Percentiles rank a stretch among this genome's conserved stretches.
Evolutionary conservation across 2,329 filamentous ascomycete genomes (phyloP).

Genomic region (Xylariaceae sp.): DNA sequence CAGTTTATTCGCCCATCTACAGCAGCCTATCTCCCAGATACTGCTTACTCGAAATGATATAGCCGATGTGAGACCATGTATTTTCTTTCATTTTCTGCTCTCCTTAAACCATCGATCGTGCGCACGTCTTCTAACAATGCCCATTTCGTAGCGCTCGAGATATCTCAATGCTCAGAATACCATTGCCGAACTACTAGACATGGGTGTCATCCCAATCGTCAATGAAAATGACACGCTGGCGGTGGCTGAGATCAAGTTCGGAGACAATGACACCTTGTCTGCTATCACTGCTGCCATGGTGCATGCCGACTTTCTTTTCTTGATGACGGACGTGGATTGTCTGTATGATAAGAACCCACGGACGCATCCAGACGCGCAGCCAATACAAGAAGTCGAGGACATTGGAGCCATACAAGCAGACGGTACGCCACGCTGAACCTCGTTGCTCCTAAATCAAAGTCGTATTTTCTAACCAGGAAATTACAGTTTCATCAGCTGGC

Average conservation of each 20-base stretch:
- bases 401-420: slow-evolving; percentile 79
- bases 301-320: slow-evolving; percentile 90
- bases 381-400: slow-evolving; percentile 90
- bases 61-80: slow-evolving; percentile 63
- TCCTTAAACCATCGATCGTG: background rate
- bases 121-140: slow-evolving; percentile 10
- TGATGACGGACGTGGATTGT: slow-evolving; percentile 99
- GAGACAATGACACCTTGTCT: slow-evolving; percentile 95
- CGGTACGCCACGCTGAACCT: slow-evolving; percentile 41
- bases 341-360: slow-evolving; percentile 95
- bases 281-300: slow-evolving; percentile 98
- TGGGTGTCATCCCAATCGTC: slow-evolving; percentile 96
- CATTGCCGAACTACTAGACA: slow-evolving; percentile 80
- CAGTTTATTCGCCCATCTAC: slow-evolving; percentile 79
- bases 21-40: slow-evolving; percentile 91
- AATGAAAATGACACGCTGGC: slow-evolving; percentile 98
- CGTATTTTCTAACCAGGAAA: background rate
- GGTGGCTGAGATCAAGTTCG: slow-evolving; percentile 98
- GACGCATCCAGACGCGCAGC: slow-evolving; percentile 74
- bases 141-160: slow-evolving; percentile 63
- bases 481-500: slow-evolving; percentile 75
- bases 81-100: background rate
- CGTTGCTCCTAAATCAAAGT: background rate
- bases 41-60: slow-evolving; percentile 94
- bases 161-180: slow-evolving; percentile 98